phyloP scores from a whole-genome alignment of 257 asterid species.

The Rehmannia glutinosa region DNA sequence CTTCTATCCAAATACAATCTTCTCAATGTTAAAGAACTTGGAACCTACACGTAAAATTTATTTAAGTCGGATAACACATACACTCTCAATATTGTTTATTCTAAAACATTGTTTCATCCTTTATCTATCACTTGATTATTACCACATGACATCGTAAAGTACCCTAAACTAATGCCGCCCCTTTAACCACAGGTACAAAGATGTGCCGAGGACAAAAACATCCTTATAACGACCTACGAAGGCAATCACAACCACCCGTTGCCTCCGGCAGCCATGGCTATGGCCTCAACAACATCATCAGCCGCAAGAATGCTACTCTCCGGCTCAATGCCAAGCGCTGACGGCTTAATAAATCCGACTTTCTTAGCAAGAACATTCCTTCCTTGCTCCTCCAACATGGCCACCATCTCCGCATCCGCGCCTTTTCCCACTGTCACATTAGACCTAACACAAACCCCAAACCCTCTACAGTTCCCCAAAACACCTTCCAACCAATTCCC shows the following conservation, averaged over 20 bases:
- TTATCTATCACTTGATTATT: too few species aligned
- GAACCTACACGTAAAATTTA: too few species aligned
- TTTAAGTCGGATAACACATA: too few species aligned
- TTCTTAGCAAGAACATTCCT: conserved; percentile 57
- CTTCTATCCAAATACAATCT: too few species aligned
- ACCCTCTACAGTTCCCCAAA: conserved; percentile 33
- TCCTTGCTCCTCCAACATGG: conserved; percentile 69
- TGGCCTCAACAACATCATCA: conserved; percentile 79
- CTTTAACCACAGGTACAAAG: conserved; percentile 53
- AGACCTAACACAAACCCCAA: conserved; percentile 68
- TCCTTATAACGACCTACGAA: conserved; percentile 75
- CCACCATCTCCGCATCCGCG: conserved; percentile 83
- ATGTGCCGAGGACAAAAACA: conserved; percentile 63
- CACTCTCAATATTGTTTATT: too few species aligned
- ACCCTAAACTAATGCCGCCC: not conserved
- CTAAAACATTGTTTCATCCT: too few species aligned
- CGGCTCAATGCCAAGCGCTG: conserved; percentile 78
- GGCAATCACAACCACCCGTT: conserved; percentile 80
- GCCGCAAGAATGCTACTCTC: conserved; percentile 83
- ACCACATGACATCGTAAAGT: too few species aligned
- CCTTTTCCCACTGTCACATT: conserved; percentile 86
- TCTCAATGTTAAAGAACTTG: too few species aligned
- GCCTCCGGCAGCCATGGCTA: conserved; percentile 86
- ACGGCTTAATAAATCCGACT: conserved; percentile 60
- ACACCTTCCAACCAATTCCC: conserved; percentile 37